Percentiles rank a stretch among this genome's conserved stretches.
phyloP scores from a whole-genome alignment of 2,329 filamentous ascomycete species.

The Monosporascus sp. region DNA sequence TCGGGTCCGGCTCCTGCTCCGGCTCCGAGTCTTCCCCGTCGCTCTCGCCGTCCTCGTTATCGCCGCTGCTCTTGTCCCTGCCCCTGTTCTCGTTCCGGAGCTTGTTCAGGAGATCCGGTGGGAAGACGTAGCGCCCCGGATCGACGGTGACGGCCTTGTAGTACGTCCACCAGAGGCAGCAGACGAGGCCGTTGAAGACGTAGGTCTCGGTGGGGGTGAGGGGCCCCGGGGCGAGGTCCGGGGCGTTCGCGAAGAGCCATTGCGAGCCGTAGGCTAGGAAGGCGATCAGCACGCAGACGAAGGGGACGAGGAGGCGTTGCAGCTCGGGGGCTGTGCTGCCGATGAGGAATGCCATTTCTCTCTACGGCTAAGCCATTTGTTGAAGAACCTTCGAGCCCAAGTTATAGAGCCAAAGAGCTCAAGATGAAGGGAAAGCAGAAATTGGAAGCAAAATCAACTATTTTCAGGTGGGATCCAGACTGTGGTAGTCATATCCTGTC shows the following conservation, averaged over 20 bases:
- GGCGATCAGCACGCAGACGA: conserved; percentile 57
- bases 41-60: not conserved
- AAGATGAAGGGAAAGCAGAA: too few relatives aligned
- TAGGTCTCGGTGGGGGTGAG: conserved; percentile 50
- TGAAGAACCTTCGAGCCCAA: too few relatives aligned
- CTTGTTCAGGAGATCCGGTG: conserved; percentile 9
- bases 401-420: too few relatives aligned
- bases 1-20: not conserved
- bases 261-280: conserved; percentile 72
- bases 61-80: conserved; percentile 15
- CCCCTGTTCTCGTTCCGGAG: not conserved
- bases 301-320: conserved; percentile 60
- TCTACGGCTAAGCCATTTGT: not conserved
- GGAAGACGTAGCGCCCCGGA: conserved; percentile 49
- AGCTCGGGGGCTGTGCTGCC: conserved; percentile 28
- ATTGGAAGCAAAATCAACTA: too few relatives aligned
- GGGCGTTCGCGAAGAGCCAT: conserved; percentile 57
- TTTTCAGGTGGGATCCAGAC: too few relatives aligned
- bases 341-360: conserved; percentile 25
- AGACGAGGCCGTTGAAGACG: conserved; percentile 61
- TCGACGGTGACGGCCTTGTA: conserved; percentile 53
- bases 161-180: conserved; percentile 65
- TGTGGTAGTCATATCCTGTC: too few relatives aligned
- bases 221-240: conserved; percentile 54
- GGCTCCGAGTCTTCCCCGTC: not conserved